phyloP scores from a whole-genome alignment of 257 asterid genomes.

The Buddleja alternifolia region DNA sequence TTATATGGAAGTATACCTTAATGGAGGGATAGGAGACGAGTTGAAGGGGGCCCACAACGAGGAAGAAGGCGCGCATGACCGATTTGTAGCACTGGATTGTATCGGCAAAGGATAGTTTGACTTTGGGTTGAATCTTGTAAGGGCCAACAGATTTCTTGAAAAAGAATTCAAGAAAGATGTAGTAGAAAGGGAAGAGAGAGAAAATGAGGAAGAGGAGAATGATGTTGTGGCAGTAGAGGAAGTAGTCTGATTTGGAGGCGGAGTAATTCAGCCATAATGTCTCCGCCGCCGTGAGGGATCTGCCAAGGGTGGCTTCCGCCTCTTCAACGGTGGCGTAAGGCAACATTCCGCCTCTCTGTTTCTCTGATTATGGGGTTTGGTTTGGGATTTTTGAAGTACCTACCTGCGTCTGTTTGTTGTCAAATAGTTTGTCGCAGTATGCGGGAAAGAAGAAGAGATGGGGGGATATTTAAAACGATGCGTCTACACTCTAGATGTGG shows the following conservation, averaged over 20 bases:
- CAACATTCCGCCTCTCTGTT: conserved; percentile 76
- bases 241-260: conserved; percentile 85
- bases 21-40: conserved; percentile 84
- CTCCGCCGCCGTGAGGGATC: conserved; percentile 73
- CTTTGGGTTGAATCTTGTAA: conserved; percentile 86
- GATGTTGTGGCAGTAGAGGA: conserved; percentile 88
- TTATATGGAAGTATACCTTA: conserved; percentile 41
- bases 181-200: conserved; percentile 77
- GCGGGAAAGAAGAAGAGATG: conserved; percentile 27
- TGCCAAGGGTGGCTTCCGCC: conserved; percentile 78
- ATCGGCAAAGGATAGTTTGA: conserved; percentile 62
- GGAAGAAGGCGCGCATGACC: conserved; percentile 86
- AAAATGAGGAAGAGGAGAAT: conserved; percentile 76
- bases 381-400: too few species aligned
- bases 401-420: background rate
- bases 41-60: conserved; percentile 91
- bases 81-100: conserved; percentile 70
- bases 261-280: conserved; percentile 86
- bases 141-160: conserved; percentile 39
- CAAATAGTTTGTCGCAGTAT: conserved; percentile 24
- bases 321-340: conserved; percentile 73
- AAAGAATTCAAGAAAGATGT: conserved; percentile 61
- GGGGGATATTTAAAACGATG: conserved; percentile 21
- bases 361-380: too few species aligned
- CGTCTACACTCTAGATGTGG: too few species aligned